phyloP scores from a whole-genome alignment of 495 filamentous ascomycete species.

The Podospora appendiculata region DNA sequence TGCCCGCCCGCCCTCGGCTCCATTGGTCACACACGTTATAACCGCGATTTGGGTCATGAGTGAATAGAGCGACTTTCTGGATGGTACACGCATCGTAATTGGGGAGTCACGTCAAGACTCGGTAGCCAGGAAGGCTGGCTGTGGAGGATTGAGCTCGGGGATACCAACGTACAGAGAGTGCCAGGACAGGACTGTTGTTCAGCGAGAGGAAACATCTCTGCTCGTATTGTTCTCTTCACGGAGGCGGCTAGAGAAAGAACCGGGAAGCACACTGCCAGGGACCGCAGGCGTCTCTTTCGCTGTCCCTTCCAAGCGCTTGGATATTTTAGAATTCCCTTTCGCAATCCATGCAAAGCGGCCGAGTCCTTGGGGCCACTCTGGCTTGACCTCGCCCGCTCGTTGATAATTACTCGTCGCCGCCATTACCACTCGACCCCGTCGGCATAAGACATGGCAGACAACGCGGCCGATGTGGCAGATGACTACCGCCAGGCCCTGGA shows the following conservation, averaged over 20 bases:
- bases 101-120: background rate
- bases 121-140: background rate
- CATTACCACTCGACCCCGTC: background rate
- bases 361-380: background rate
- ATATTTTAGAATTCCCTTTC: background rate
- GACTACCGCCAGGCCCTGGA: conserved; percentile 91
- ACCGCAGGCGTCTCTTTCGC: background rate
- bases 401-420: background rate
- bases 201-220: background rate
- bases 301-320: background rate
- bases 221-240: background rate
- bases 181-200: background rate
- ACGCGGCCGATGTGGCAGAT: conserved; percentile 84
- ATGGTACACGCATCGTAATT: conserved; percentile 6
- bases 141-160: conserved; percentile 1
- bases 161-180: background rate
- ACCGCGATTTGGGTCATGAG: background rate
- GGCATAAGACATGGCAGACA: conserved; percentile 54
- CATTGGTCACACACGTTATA: background rate
- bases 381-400: background rate
- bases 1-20: background rate
- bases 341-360: background rate
- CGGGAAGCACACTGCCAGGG: background rate
- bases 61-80: conserved; percentile 1
- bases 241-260: conserved; percentile 1